Conservation (phyloP, 2,329 filamentous ascomycete species). For the Aspergillus glaucus region DNA sequence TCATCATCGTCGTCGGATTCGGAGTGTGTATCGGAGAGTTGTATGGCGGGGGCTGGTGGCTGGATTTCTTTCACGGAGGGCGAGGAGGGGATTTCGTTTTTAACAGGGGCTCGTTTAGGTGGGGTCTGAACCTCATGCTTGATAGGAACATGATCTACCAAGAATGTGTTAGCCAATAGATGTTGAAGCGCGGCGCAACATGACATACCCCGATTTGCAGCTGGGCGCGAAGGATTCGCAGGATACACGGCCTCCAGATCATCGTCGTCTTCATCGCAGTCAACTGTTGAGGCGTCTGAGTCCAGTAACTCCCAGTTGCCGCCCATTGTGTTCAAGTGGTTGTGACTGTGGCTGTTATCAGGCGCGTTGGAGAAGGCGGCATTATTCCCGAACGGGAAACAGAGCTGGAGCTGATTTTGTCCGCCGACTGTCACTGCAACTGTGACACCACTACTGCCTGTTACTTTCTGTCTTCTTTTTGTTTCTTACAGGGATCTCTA, state of each 20-base stretch:
- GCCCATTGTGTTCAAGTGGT: conserved; percentile 12
- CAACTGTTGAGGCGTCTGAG: conserved; percentile 21
- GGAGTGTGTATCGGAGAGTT: conserved; percentile 9
- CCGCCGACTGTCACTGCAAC: not conserved
- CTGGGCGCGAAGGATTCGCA: conserved; percentile 4
- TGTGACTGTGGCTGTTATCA: not conserved
- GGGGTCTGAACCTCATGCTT: not conserved
- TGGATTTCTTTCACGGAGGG: not conserved
- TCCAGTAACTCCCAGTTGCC: conserved; percentile 18
- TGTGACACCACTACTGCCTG: not conserved
- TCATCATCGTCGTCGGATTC: conserved; percentile 18
- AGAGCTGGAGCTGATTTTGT: conserved; percentile 10
- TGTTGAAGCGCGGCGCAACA: not conserved
- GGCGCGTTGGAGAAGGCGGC: not conserved
- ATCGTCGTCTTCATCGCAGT: conserved; percentile 33
- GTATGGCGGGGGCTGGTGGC: conserved; percentile 11
- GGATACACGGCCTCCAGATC: conserved; percentile 38
- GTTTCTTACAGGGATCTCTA: too few relatives aligned
- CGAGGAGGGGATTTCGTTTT: conserved; percentile 7
- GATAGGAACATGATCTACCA: not conserved
- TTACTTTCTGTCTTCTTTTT: not conserved
- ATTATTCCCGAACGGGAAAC: conserved; percentile 15
- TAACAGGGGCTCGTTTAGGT: not conserved
- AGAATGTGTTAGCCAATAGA: not conserved
- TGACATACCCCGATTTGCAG: conserved; percentile 9